Conservation (phyloP, 2,329 filamentous ascomycete species). For the Aspergillus sp. region DNA sequence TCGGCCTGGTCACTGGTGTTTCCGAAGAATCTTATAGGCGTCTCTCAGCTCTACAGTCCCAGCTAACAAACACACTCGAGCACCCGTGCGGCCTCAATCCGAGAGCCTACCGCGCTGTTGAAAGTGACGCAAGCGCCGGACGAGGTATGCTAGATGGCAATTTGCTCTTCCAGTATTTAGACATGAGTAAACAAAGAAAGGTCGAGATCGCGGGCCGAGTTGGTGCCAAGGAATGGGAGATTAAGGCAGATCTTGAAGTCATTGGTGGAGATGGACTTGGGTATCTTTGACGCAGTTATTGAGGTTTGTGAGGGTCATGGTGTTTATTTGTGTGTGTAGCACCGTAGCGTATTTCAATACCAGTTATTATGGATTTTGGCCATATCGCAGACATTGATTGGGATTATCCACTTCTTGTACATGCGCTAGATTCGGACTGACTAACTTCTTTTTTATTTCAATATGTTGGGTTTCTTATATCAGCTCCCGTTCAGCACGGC, state of each 20-base stretch:
- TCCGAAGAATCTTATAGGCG: constrained; percentile 80
- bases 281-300: constrained; percentile 31
- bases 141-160: constrained; percentile 75
- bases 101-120: constrained; percentile 67
- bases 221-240: constrained; percentile 65
- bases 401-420: neutral
- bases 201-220: constrained; percentile 73
- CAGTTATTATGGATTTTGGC: neutral
- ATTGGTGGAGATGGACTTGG: constrained; percentile 64
- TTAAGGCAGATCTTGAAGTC: constrained; percentile 68
- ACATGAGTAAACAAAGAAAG: constrained; percentile 69
- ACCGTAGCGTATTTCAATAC: neutral
- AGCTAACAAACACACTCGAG: constrained; percentile 73
- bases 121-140: constrained; percentile 51
- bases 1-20: constrained; percentile 75
- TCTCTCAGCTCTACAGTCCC: constrained; percentile 75
- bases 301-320: neutral
- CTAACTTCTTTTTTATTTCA: no score
- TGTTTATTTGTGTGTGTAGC: neutral
- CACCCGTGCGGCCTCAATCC: constrained; percentile 81
- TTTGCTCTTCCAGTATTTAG: constrained; percentile 72
- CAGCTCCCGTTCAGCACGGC: no score
- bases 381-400: neutral
- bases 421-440: no score
- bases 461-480: no score